Evolutionary conservation across 169 alveolate species (phyloP).

Genomic region (Theileria equi): DNA sequence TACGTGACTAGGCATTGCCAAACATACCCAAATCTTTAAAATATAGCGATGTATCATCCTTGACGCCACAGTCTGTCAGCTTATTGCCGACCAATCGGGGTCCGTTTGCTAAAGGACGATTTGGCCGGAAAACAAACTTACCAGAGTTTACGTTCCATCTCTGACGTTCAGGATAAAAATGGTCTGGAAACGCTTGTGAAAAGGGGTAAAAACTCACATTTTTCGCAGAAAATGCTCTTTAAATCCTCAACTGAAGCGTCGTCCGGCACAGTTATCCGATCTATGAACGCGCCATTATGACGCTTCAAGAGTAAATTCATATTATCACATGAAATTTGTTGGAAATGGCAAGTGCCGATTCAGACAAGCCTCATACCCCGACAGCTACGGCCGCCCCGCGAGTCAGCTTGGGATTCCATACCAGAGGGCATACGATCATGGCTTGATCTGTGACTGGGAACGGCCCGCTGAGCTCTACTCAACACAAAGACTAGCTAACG

Average conservation of each 20-base stretch:
- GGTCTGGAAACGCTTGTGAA: conserved; percentile 42
- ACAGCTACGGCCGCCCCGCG: no score
- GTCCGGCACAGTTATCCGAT: conserved; percentile 63
- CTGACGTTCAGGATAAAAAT: conserved; percentile 81
- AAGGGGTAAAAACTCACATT: conserved; percentile 29
- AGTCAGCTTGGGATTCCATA: no score
- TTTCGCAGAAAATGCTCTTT: conserved; percentile 60
- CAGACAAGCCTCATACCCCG: not conserved
- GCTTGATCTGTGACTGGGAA: no score
- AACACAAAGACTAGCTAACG: no score
- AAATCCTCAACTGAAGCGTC: conserved; percentile 71
- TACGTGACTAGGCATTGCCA: not conserved
- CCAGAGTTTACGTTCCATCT: conserved; percentile 74
- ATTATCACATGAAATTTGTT: conserved; percentile 25
- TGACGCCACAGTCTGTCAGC: conserved; percentile 65
- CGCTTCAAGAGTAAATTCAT: conserved; percentile 68
- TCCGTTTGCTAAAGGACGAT: conserved; percentile 56
- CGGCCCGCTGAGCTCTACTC: no score
- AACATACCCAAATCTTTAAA: conserved; percentile 76
- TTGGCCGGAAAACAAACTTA: conserved; percentile 3
- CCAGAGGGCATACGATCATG: no score
- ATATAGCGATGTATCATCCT: conserved; percentile 73
- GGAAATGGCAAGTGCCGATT: not conserved
- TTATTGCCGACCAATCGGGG: conserved; percentile 33
- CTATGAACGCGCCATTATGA: conserved; percentile 73